A percentile compares a stretch with the other conserved stretches of the same genome.
Evolutionary conservation across 2,329 filamentous ascomycete genomes (phyloP).

Genomic region (Rutstroemia sydowiana): DNA sequence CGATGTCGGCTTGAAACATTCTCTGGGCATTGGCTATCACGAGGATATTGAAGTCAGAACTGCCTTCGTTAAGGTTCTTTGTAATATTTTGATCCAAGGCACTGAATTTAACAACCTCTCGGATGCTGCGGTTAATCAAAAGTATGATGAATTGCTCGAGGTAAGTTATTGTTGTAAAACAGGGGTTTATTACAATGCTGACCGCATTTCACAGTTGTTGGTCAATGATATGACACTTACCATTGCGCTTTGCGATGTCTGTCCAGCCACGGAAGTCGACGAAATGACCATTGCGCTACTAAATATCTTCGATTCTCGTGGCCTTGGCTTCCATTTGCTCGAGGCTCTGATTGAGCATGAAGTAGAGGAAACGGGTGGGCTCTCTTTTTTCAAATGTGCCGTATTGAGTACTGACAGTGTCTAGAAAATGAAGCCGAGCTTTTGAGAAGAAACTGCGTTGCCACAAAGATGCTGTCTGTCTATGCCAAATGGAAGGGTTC

Average conservation of each 20-base stretch:
- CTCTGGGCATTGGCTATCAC: slow-evolving; percentile 62
- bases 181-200: slow-evolving; percentile 1
- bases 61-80: slow-evolving; percentile 62
- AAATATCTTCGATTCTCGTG: slow-evolving; percentile 63
- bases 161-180: no score
- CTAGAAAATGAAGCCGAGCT: slow-evolving; percentile 61
- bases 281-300: slow-evolving; percentile 60
- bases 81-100: slow-evolving; percentile 64
- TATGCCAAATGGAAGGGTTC: slow-evolving; percentile 67
- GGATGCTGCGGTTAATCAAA: slow-evolving; percentile 59
- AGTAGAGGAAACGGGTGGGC: slow-evolving; percentile 55
- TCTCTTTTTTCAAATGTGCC: background rate
- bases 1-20: slow-evolving; percentile 63
- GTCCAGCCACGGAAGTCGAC: slow-evolving; percentile 60
- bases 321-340: slow-evolving; percentile 54
- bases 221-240: slow-evolving; percentile 56
- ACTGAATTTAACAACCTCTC: slow-evolving; percentile 64
- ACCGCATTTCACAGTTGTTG: slow-evolving; percentile 39
- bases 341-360: slow-evolving; percentile 63
- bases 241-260: slow-evolving; percentile 56
- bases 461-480: slow-evolving; percentile 65
- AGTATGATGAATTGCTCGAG: slow-evolving; percentile 58
- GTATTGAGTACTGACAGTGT: slow-evolving; percentile 3
- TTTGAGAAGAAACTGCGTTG: slow-evolving; percentile 59
- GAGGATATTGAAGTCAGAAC: slow-evolving; percentile 63